Evolutionary conservation across 495 filamentous ascomycete genomes (phyloP).

Genomic region (Xylaria acuta): DNA sequence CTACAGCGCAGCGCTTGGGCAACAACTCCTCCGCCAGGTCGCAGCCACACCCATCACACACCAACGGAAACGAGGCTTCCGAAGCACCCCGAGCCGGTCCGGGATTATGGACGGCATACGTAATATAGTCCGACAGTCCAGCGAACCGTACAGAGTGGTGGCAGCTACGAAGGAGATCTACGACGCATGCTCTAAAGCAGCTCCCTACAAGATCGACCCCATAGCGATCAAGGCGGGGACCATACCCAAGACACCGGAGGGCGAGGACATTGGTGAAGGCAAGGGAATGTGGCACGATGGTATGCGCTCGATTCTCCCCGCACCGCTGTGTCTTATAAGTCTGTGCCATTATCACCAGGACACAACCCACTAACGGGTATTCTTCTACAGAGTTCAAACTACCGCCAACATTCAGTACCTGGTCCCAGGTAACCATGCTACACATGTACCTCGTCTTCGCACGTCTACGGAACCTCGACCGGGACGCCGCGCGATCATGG

Average conservation of each 20-base stretch:
- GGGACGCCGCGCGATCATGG: conserved; percentile 50
- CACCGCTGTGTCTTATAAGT: conserved; percentile 8
- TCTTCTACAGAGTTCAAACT: conserved; percentile 60
- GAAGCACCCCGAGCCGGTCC: conserved; percentile 29
- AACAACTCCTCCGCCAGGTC: conserved; percentile 25
- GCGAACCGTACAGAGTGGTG: conserved; percentile 77
- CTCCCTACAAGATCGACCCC: conserved; percentile 72
- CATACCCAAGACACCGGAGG: conserved; percentile 69
- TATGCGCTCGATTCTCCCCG: conserved; percentile 46
- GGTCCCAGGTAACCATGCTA: conserved; percentile 94
- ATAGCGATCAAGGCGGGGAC: conserved; percentile 59
- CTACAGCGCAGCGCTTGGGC: conserved; percentile 28
- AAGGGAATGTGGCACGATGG: conserved; percentile 84
- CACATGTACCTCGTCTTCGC: conserved; percentile 94
- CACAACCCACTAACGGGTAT: conserved; percentile 28
- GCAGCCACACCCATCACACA: conserved; percentile 6
- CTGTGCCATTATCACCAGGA: not conserved
- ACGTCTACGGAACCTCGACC: conserved; percentile 78
- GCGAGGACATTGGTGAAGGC: conserved; percentile 78
- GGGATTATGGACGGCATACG: conserved; percentile 29
- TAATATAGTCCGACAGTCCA: conserved; percentile 44
- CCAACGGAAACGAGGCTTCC: conserved; percentile 33
- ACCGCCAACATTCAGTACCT: conserved; percentile 85
- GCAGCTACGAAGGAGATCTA: conserved; percentile 78
- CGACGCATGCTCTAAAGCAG: conserved; percentile 76